phyloP scores from a whole-genome alignment of 805 yeast species.

The Metschnikowia dekortorum region DNA sequence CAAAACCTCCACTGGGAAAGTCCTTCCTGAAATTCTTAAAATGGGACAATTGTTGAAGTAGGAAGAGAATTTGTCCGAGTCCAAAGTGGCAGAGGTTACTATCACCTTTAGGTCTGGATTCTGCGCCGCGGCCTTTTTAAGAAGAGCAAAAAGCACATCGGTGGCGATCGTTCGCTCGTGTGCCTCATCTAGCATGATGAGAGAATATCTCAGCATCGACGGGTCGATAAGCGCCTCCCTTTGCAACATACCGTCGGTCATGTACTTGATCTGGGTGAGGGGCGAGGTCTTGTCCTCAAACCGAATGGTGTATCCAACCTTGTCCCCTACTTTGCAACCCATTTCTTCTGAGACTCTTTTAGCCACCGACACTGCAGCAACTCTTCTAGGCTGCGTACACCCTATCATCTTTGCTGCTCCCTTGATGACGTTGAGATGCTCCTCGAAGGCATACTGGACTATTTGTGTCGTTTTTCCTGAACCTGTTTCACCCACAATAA shows the following conservation, averaged over 20 bases:
- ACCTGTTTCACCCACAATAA: conserved; percentile 91
- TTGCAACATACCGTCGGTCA: conserved; percentile 97
- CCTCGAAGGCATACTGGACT: conserved; percentile 48
- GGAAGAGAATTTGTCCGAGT: conserved; percentile 75
- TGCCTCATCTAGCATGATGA: conserved; percentile 93
- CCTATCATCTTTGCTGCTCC: conserved; percentile 38
- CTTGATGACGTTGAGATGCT: conserved; percentile 44
- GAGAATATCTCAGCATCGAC: conserved; percentile 67
- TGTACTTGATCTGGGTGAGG: conserved; percentile 71
- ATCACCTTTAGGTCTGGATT: conserved; percentile 75
- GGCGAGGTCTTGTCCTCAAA: conserved; percentile 65
- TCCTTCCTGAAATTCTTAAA: conserved; percentile 79
- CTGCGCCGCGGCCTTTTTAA: conserved; percentile 64
- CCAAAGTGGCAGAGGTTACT: conserved; percentile 91
- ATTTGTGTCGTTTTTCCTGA: conserved; percentile 46
- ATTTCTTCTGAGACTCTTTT: conserved; percentile 80
- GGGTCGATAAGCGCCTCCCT: conserved; percentile 86
- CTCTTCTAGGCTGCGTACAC: conserved; percentile 79
- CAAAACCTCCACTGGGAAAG: conserved; percentile 82
- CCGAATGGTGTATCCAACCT: conserved; percentile 83
- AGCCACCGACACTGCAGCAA: conserved; percentile 81
- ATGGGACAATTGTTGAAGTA: conserved; percentile 83
- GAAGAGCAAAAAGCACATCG: conserved; percentile 81
- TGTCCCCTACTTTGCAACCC: conserved; percentile 59
- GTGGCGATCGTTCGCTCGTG: conserved; percentile 95